These are phyloP conservation scores for Paecilomyces formosus DNA, from an alignment of 2,329 filamentous ascomycete species.

Conservation along the genomic window DNA sequence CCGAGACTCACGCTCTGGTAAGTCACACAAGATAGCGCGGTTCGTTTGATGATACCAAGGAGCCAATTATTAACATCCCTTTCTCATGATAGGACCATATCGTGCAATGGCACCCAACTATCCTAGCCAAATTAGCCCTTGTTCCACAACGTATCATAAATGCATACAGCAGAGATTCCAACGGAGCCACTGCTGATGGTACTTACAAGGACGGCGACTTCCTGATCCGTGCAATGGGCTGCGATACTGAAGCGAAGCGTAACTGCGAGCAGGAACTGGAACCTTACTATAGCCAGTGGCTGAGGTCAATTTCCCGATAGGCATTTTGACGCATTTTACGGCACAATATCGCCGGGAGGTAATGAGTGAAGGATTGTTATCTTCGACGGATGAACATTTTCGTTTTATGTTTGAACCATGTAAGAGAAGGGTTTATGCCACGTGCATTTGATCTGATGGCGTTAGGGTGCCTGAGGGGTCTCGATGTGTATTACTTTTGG, in stretches of 20 bases:
- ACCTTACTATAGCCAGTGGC: constrained; percentile 41
- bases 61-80: neutral
- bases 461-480: neutral
- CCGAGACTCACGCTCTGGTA: constrained; percentile 84
- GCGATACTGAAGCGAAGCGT: constrained; percentile 48
- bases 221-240: constrained; percentile 69
- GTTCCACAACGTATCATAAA: constrained; percentile 83
- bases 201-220: constrained; percentile 79
- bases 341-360: neutral
- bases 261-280: constrained; percentile 68
- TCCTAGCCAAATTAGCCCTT: constrained; percentile 80
- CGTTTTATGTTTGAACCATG: neutral
- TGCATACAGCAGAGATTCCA: constrained; percentile 56
- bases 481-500: neutral
- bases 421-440: neutral
- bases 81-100: constrained; percentile 61
- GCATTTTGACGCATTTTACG: neutral
- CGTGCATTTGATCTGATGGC: neutral
- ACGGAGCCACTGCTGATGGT: constrained; percentile 40
- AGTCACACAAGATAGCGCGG: constrained; percentile 19
- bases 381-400: neutral
- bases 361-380: neutral
- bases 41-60: neutral
- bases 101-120: constrained; percentile 93
- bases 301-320: constrained; percentile 11